phyloP scores from a whole-genome alignment of 352 stramenopile genomes.

The Nothophytophthora sp. region DNA sequence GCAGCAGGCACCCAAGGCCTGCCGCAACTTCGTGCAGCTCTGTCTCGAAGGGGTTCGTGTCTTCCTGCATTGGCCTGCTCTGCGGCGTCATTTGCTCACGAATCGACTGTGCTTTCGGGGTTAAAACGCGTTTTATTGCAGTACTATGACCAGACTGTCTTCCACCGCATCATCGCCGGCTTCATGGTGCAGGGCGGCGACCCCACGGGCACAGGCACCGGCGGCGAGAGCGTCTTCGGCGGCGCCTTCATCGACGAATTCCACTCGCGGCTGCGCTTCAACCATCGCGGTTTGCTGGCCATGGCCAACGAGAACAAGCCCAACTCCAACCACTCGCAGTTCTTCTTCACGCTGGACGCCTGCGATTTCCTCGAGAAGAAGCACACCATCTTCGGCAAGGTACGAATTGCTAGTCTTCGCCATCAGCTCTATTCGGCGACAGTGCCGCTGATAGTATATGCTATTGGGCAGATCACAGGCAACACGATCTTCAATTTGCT shows the following conservation, averaged over 20 bases:
- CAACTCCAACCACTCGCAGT: conserved; percentile 93
- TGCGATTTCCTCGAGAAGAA: conserved; percentile 95
- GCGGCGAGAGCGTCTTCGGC: conserved; percentile 81
- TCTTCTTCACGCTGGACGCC: conserved; percentile 98
- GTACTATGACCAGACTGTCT: conserved; percentile 96
- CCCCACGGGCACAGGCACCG: conserved; percentile 82
- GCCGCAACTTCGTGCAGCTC: conserved; percentile 93
- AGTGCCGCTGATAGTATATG: conserved; percentile 42
- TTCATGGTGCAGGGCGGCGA: conserved; percentile 97
- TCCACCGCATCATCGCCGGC: conserved; percentile 94
- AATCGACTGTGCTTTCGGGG: neutral
- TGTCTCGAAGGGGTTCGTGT: conserved; percentile 75
- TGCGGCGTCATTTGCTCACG: neutral
- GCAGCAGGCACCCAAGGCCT: conserved; percentile 95
- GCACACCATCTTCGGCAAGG: conserved; percentile 94
- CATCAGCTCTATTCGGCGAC: neutral
- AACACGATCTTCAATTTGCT: conserved; percentile 99
- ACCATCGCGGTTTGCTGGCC: conserved; percentile 94
- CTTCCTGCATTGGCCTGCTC: neutral
- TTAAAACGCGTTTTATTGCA: conserved; percentile 27
- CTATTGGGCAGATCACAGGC: conserved; percentile 84
- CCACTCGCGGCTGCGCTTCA: conserved; percentile 95
- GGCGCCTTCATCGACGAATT: conserved; percentile 92
- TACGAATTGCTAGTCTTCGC: conserved; percentile 12
- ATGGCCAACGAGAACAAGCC: conserved; percentile 92